phyloP scores from a whole-genome alignment of 108 stramenopile species.

The Parmales sp. region DNA sequence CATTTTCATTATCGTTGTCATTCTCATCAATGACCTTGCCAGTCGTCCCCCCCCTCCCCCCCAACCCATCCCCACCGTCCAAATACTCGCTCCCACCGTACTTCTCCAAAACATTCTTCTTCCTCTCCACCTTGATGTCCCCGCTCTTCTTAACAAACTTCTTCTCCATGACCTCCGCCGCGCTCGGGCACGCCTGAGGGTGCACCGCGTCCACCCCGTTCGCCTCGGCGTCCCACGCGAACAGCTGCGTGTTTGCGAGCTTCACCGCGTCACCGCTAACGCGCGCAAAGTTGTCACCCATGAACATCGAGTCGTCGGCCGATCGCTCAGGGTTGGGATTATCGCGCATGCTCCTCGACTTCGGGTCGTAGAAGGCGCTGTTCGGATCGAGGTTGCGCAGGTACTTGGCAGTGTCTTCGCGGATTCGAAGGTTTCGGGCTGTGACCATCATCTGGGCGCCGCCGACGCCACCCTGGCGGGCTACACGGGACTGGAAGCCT shows the following conservation, averaged over 20 bases:
- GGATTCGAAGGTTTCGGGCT: constrained; percentile 93
- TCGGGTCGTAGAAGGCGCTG: constrained; percentile 90
- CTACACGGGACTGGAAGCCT: constrained; percentile 81
- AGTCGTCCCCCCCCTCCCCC: constrained; percentile 9
- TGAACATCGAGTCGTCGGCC: constrained; percentile 62
- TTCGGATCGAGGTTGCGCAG: constrained; percentile 89
- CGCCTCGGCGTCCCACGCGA: constrained; percentile 93
- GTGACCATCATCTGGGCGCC: constrained; percentile 97
- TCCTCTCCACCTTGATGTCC: constrained; percentile 59
- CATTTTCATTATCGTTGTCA: neutral
- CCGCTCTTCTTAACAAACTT: constrained; percentile 63
- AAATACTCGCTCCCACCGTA: constrained; percentile 87
- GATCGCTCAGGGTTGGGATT: constrained; percentile 82
- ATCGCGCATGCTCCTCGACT: constrained; percentile 90
- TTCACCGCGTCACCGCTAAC: constrained; percentile 80
- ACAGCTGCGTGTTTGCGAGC: constrained; percentile 81
- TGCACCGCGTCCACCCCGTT: constrained; percentile 56
- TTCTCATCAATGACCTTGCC: too few relatives aligned
- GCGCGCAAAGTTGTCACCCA: constrained; percentile 92
- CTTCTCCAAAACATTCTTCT: constrained; percentile 75
- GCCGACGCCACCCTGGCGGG: constrained; percentile 92
- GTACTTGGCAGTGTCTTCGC: constrained; percentile 99
- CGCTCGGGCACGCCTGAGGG: constrained; percentile 89
- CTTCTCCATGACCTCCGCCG: constrained; percentile 79
- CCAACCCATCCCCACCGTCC: constrained; percentile 45